A percentile compares a stretch with the other conserved stretches of the same genome.
phyloP scores from a whole-genome alignment of 805 yeast genomes.

The Jamesozyma piceae region DNA sequence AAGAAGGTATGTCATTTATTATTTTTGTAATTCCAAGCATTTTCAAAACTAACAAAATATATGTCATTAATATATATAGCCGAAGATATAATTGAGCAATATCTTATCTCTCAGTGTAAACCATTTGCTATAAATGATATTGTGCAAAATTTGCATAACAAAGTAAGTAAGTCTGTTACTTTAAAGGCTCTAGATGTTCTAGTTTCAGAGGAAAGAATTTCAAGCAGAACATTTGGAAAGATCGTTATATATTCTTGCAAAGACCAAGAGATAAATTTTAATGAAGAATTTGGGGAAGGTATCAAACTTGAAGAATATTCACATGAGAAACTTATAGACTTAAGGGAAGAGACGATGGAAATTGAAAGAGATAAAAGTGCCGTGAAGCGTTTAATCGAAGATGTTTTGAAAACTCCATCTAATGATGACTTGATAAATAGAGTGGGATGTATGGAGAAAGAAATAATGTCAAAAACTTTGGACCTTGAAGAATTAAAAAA shows the following conservation, averaged over 20 bases:
- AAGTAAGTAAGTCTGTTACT: constrained; percentile 30
- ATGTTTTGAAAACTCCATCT: constrained; percentile 11
- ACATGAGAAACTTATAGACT: constrained; percentile 15
- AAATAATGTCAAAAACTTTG: constrained; percentile 6
- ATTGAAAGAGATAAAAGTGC: constrained; percentile 14
- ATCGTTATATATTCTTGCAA: constrained; percentile 35
- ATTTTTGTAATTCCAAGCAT: background rate
- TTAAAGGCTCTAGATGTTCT: constrained; percentile 33
- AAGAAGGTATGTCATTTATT: background rate
- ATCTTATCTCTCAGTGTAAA: constrained; percentile 36
- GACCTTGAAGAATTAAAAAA: constrained; percentile 6
- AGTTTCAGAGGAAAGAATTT: constrained; percentile 27
- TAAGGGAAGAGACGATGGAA: constrained; percentile 19
- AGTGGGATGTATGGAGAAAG: constrained; percentile 5
- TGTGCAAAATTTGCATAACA: constrained; percentile 36
- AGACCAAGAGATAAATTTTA: constrained; percentile 17
- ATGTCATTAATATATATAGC: constrained; percentile 12
- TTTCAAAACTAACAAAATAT: background rate
- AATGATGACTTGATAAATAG: constrained; percentile 9
- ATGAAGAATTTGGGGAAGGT: constrained; percentile 5
- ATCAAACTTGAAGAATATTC: constrained; percentile 5
- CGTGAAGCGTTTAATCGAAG: constrained; percentile 6
- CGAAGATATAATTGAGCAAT: constrained; percentile 30
- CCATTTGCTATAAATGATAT: constrained; percentile 43
- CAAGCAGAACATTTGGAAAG: constrained; percentile 38